Percentiles rank a stretch among this genome's conserved stretches.
Conservation (phyloP, 169 alveolate species). For the Cryptosporidium xiaoi region DNA sequence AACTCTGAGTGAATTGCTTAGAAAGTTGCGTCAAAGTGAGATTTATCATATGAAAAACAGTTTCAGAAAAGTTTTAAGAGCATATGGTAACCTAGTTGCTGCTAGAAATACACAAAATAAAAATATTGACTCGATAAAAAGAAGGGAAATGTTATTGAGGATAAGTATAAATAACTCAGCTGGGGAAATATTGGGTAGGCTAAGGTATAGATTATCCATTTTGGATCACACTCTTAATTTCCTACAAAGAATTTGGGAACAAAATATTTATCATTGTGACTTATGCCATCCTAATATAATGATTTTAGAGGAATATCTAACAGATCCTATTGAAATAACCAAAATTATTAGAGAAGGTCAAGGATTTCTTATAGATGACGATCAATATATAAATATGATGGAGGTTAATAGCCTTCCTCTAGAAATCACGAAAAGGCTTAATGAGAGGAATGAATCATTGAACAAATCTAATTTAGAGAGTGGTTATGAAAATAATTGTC, state of each 20-base stretch:
- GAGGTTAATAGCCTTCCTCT: slow-evolving; percentile 49
- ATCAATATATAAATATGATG: slow-evolving; percentile 60
- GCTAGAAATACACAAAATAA: slow-evolving; percentile 33
- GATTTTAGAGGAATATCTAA: slow-evolving; percentile 59
- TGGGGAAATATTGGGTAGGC: slow-evolving; percentile 57
- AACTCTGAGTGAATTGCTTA: slow-evolving; percentile 52
- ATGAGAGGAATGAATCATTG: slow-evolving; percentile 33
- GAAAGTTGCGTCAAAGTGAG: slow-evolving; percentile 28
- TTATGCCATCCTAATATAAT: slow-evolving; percentile 67
- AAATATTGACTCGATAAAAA: slow-evolving; percentile 29
- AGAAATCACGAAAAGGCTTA: slow-evolving; percentile 45
- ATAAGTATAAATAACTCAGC: slow-evolving; percentile 62
- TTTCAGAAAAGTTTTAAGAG: slow-evolving; percentile 49
- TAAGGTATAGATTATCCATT: slow-evolving; percentile 54
- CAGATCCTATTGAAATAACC: slow-evolving; percentile 42
- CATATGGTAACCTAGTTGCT: slow-evolving; percentile 47
- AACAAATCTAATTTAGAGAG: neutral
- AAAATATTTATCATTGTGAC: slow-evolving; percentile 66
- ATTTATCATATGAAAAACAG: slow-evolving; percentile 67
- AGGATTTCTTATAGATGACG: slow-evolving; percentile 67
- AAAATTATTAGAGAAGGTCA: slow-evolving; percentile 64
- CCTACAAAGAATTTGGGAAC: slow-evolving; percentile 68
- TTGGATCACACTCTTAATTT: slow-evolving; percentile 58
- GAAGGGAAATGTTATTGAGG: slow-evolving; percentile 61
- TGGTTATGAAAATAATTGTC: neutral